phyloP scores from a whole-genome alignment of 2,329 filamentous ascomycete species.

The Magnaporthiopsis poae region DNA sequence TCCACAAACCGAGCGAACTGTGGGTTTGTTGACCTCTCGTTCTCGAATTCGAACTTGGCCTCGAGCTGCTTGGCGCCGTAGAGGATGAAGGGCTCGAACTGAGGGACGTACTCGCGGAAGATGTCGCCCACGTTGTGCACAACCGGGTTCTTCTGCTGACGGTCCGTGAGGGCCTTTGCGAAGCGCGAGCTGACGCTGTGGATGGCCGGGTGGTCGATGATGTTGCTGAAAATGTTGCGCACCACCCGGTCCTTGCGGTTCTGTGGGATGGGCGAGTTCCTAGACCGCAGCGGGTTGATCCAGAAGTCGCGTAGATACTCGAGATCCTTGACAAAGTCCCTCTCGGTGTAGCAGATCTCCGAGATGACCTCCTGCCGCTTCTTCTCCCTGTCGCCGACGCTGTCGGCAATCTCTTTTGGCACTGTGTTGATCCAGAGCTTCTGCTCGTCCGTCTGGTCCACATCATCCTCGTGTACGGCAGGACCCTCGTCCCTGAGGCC shows the following conservation, averaged over 20 bases:
- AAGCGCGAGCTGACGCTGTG: constrained; percentile 83
- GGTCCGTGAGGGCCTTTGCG: constrained; percentile 74
- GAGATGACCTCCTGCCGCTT: constrained; percentile 97
- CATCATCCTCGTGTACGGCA: constrained; percentile 64
- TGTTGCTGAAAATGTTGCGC: constrained; percentile 88
- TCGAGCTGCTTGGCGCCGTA: constrained; percentile 94
- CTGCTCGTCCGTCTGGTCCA: constrained; percentile 80
- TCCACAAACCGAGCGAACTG: constrained; percentile 87
- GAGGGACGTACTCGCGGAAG: constrained; percentile 81
- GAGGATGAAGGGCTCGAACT: constrained; percentile 90
- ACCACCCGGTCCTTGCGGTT: constrained; percentile 83
- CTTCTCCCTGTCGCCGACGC: constrained; percentile 82
- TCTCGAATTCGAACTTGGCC: constrained; percentile 96
- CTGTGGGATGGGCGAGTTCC: constrained; percentile 78
- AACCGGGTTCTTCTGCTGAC: constrained; percentile 83
- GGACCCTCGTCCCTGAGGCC: constrained; percentile 61
- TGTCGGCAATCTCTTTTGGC: constrained; percentile 85
- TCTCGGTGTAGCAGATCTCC: constrained; percentile 95
- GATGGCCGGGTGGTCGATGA: constrained; percentile 71
- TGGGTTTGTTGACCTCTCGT: constrained; percentile 78
- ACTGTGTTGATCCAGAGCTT: constrained; percentile 99
- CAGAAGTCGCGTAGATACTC: constrained; percentile 97
- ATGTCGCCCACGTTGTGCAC: constrained; percentile 88
- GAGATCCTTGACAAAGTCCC: constrained; percentile 96
- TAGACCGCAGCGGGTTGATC: constrained; percentile 81